phyloP scores from a whole-genome alignment of 2,329 filamentous ascomycete species.

The Fusarium sp. region DNA sequence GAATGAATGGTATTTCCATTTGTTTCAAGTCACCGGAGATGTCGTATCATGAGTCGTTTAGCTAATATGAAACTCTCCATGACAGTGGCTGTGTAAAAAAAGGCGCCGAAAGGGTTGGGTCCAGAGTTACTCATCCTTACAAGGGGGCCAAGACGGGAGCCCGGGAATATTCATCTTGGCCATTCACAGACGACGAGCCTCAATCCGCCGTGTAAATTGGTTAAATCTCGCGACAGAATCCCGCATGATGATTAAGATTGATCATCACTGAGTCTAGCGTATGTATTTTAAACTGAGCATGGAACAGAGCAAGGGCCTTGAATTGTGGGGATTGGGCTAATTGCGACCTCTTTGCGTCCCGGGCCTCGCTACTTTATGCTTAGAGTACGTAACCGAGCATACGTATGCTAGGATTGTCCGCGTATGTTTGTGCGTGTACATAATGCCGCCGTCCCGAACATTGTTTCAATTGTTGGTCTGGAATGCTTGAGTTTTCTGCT shows the following conservation, averaged over 20 bases:
- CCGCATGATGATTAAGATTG: not conserved
- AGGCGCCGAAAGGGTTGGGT: not conserved
- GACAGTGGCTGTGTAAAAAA: not conserved
- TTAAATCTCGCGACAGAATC: not conserved
- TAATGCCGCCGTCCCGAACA: not conserved
- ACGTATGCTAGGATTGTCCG: conserved; percentile 9
- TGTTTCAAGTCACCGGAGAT: conserved; percentile 9
- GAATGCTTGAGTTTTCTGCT: not conserved
- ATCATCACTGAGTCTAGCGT: not conserved
- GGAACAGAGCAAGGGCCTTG: not conserved
- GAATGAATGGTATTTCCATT: not conserved
- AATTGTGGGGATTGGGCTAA: conserved; percentile 1
- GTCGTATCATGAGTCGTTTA: not conserved
- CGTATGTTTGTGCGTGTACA: not conserved
- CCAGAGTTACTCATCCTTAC: not conserved
- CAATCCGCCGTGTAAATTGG: not conserved
- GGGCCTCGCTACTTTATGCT: not conserved
- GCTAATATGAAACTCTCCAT: not conserved
- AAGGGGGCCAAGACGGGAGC: conserved; percentile 37
- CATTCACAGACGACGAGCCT: not conserved
- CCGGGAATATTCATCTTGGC: conserved; percentile 8
- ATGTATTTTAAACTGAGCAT: not conserved
- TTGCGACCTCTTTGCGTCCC: not conserved
- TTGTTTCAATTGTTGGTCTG: not conserved
- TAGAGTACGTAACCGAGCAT: conserved; percentile 19